Evolutionary conservation across 2,329 filamentous ascomycete genomes (phyloP).

Genomic region (Trichoderma oligosporum): DNA sequence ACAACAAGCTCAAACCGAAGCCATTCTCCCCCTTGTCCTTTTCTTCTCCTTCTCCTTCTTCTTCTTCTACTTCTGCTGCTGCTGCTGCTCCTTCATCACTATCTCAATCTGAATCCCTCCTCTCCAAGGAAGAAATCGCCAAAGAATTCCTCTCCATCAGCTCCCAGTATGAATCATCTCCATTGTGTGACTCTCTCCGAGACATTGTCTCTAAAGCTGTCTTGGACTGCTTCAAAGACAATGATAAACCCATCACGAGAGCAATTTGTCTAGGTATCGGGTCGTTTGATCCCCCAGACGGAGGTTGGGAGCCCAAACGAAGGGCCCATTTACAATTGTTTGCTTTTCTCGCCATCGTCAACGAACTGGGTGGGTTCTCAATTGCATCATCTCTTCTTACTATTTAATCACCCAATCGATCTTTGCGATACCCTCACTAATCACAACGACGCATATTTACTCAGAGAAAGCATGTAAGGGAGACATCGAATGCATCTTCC

Average conservation of each 20-base stretch:
- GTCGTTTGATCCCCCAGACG: conserved; percentile 50
- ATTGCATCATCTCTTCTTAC: neutral
- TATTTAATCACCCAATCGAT: neutral
- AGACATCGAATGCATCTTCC: conserved; percentile 44
- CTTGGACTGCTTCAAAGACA: neutral
- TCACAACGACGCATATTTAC: too few species aligned
- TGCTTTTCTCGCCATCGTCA: conserved; percentile 47
- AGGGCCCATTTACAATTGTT: conserved; percentile 50
- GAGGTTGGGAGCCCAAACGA: conserved; percentile 43
- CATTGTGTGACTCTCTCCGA: too few species aligned
- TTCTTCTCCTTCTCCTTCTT: too few species aligned
- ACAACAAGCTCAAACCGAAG: too few species aligned
- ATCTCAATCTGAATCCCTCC: too few species aligned
- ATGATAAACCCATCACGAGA: conserved; percentile 11
- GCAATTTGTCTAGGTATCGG: conserved; percentile 56
- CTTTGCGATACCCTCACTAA: neutral
- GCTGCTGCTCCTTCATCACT: too few species aligned
- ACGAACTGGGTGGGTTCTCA: conserved; percentile 39
- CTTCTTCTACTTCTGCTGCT: too few species aligned
- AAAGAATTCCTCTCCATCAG: too few species aligned
- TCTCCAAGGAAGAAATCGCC: too few species aligned
- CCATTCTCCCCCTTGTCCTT: too few species aligned
- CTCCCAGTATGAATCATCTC: too few species aligned
- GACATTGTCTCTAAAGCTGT: neutral
- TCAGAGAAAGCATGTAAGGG: neutral